Conservation (phyloP, 2,329 filamentous ascomycete genomes). For the Neurospora crassa region DNA sequence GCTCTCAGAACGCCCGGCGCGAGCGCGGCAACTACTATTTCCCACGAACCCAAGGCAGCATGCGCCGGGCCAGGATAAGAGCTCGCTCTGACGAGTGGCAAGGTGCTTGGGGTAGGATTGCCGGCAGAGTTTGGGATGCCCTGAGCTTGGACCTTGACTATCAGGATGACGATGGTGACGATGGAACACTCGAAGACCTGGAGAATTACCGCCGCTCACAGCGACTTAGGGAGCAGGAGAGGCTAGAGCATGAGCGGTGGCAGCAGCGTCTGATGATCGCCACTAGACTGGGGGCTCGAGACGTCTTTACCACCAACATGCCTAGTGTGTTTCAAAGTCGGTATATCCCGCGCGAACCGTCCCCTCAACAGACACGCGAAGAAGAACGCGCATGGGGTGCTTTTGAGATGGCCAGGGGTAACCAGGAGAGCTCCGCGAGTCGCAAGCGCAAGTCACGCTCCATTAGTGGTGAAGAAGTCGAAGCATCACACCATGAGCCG, state of each 20-base stretch:
- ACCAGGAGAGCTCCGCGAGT: conserved; percentile 40
- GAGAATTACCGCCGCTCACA: conserved; percentile 35
- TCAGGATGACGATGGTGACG: conserved; percentile 70
- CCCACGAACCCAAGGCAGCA: conserved; percentile 47
- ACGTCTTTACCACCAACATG: conserved; percentile 58
- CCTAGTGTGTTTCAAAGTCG: conserved; percentile 47
- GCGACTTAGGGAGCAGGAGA: conserved; percentile 40
- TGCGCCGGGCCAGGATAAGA: conserved; percentile 45
- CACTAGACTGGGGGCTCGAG: conserved; percentile 64
- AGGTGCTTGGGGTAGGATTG: conserved; percentile 66
- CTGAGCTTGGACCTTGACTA: conserved; percentile 74
- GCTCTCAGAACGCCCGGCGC: neutral
- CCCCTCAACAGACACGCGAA: conserved; percentile 59
- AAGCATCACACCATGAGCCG: conserved; percentile 58
- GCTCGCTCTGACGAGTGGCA: conserved; percentile 80
- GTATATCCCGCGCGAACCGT: conserved; percentile 42
- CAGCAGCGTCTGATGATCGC: conserved; percentile 77
- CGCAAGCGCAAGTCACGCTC: conserved; percentile 71
- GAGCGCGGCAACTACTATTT: conserved; percentile 25
- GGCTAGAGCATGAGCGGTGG: conserved; percentile 61
- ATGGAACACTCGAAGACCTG: conserved; percentile 35
- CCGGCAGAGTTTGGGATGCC: conserved; percentile 53
- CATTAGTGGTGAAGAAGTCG: conserved; percentile 62
- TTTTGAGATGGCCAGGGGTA: conserved; percentile 73
- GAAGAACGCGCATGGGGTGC: conserved; percentile 83